These are phyloP conservation scores for Fusarium abutilonis DNA, from an alignment of 2,329 filamentous ascomycete genomes.

Conservation along the genomic window DNA sequence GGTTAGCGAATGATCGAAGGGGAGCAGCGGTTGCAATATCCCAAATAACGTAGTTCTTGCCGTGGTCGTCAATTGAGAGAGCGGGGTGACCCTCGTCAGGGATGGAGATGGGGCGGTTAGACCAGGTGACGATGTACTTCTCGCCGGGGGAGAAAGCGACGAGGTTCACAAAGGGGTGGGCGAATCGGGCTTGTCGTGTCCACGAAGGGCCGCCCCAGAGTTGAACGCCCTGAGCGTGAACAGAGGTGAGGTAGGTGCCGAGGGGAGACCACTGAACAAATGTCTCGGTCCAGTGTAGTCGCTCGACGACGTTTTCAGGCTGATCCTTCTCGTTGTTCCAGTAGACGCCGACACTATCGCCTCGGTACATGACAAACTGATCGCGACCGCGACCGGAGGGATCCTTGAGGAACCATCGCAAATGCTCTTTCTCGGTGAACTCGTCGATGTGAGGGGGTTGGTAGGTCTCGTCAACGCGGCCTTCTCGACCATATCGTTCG, in stretches of 20 bases:
- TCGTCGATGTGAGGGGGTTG: constrained; percentile 80
- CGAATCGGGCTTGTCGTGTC: constrained; percentile 90
- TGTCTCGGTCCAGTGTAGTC: constrained; percentile 96
- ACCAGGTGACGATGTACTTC: constrained; percentile 96
- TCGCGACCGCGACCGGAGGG: constrained; percentile 82
- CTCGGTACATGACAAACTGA: constrained; percentile 94
- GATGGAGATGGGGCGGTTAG: constrained; percentile 89
- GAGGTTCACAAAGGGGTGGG: constrained; percentile 94
- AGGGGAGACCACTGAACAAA: constrained; percentile 98
- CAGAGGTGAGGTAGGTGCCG: constrained; percentile 92
- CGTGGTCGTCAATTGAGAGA: constrained; percentile 91
- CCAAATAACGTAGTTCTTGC: constrained; percentile 99
- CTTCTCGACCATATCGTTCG: constrained; percentile 94
- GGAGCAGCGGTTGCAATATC: constrained; percentile 90
- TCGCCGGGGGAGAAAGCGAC: constrained; percentile 95
- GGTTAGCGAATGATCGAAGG: constrained; percentile 90
- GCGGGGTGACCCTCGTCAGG: constrained; percentile 86
- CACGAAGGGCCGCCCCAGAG: constrained; percentile 94
- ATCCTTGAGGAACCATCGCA: constrained; percentile 93
- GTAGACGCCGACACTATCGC: constrained; percentile 91
- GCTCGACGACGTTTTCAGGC: constrained; percentile 89
- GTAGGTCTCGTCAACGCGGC: constrained; percentile 92
- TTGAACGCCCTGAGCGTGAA: constrained; percentile 95
- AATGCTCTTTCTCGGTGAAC: constrained; percentile 92
- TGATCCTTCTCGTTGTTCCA: constrained; percentile 98